A percentile compares a stretch with the other conserved stretches of the same genome.
Conservation (phyloP, 352 stramenopile species). For the Phytophthora constricta region DNA sequence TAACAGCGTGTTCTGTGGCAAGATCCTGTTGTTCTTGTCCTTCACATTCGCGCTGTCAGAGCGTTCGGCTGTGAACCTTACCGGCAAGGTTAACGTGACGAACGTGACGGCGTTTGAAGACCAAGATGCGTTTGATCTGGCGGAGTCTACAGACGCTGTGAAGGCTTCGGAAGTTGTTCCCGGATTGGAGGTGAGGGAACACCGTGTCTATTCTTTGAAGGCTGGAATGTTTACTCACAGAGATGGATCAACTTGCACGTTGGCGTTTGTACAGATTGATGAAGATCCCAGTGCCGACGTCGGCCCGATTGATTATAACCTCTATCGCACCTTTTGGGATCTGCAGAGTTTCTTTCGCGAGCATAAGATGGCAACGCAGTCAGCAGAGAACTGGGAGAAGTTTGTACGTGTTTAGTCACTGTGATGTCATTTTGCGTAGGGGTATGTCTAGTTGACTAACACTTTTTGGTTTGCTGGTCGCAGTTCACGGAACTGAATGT, state of each 20-base stretch:
- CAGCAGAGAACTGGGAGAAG: slow-evolving; percentile 74
- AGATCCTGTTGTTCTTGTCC: slow-evolving; percentile 88
- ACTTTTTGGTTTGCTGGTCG: slow-evolving; percentile 1
- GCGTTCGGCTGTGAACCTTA: slow-evolving; percentile 84
- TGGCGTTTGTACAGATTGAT: slow-evolving; percentile 47
- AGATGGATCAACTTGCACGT: neutral
- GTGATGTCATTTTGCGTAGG: neutral
- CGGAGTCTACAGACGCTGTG: slow-evolving; percentile 57
- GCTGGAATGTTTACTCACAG: neutral
- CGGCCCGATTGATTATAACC: slow-evolving; percentile 87
- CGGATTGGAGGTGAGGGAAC: slow-evolving; percentile 36
- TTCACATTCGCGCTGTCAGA: slow-evolving; percentile 88
- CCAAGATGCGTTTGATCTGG: slow-evolving; percentile 72
- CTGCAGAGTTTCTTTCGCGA: slow-evolving; percentile 89
- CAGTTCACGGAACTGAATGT: slow-evolving; percentile 82
- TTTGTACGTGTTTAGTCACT: slow-evolving; percentile 65
- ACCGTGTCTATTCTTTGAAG: neutral
- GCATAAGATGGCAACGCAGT: slow-evolving; percentile 69
- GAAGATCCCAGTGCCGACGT: slow-evolving; percentile 49
- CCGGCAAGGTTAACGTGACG: slow-evolving; percentile 78
- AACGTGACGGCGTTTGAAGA: slow-evolving; percentile 87
- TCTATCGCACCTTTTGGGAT: slow-evolving; percentile 93
- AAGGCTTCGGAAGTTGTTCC: slow-evolving; percentile 36
- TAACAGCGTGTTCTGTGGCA: slow-evolving; percentile 91
- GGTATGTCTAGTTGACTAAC: slow-evolving; percentile 1